Base-by-base conservation (phyloP, 176 grass and related monocot species). In the barley (Hordeum vulgare) region DNA sequence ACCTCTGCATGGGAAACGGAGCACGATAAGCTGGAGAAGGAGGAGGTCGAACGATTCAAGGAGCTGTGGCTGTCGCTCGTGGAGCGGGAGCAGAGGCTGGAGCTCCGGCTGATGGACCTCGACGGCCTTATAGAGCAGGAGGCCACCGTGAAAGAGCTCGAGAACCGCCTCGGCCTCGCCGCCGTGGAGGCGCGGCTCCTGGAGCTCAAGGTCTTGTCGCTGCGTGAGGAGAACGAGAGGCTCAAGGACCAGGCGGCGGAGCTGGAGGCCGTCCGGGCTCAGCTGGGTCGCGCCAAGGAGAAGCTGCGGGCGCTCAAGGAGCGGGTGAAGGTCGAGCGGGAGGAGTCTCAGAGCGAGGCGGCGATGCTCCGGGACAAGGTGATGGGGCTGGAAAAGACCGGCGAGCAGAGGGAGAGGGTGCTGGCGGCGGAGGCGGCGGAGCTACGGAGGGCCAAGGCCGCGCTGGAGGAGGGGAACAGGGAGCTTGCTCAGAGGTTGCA, bases 221-320 rank as follows among this genome's bases (percentile, higher is more conserved):
- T 99, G 84, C 78, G 87, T 77, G 89, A 92, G 40, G 96, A 99
- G 85, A 99, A 99, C 82, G 83, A 70, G 60, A 66, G 31, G 83
- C 93, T 99, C 58, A 79, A 90, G 58, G 74, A 57, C 57, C 73
- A 90, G 73, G 63, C 61, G 54, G 63, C 71, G 71, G 93, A 99
- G 59, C 76, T 86, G 44, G 90, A 53, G 37, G 31, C 61, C 78
- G 66, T 80, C 20, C 84, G 81, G 36, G 74, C 33, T 12, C 81
- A 94, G 74, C 87, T 99, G 34, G 93, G 87, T 25, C 77, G 56
- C 67, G 84, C 79, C 39, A 90, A 78, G 81, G 87, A 85, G 44
- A 87, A 92, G 75, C 84, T 92, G 62, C 61, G 73, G 71, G 77
- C 68, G 11, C 64, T 93, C 56, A 81, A 70, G 80, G 79, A 80